Conservation (phyloP, 2,329 filamentous ascomycete genomes). For the Chrysoporthe austroafricana region DNA sequence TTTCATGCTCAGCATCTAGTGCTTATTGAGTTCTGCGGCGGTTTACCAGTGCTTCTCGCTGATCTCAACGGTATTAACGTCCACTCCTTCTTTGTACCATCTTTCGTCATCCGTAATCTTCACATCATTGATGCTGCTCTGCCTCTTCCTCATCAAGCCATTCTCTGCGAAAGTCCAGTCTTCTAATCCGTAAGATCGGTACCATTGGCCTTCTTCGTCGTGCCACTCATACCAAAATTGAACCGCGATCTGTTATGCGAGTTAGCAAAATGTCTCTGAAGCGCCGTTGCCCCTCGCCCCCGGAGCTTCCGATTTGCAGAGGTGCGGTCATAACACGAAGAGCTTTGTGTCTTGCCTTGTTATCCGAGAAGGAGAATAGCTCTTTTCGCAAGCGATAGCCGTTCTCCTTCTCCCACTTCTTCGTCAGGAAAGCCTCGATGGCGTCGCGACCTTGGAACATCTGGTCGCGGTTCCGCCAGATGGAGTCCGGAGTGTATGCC, state of each 20-base stretch:
- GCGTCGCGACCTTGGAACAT: slow-evolving; percentile 72
- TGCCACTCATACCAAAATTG: slow-evolving; percentile 91
- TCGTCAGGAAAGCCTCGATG: slow-evolving; percentile 69
- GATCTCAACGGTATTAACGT: slow-evolving; percentile 70
- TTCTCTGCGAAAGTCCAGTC: slow-evolving; percentile 76
- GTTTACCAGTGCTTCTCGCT: slow-evolving; percentile 67
- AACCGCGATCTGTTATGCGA: slow-evolving; percentile 67
- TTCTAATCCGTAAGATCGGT: slow-evolving; percentile 83
- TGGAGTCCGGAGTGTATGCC: slow-evolving; percentile 74
- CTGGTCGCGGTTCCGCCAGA: slow-evolving; percentile 77
- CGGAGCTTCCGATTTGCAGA: neutral
- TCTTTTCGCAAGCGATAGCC: slow-evolving; percentile 81
- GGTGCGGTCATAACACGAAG: neutral
- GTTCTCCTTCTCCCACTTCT: slow-evolving; percentile 75
- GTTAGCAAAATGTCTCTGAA: neutral
- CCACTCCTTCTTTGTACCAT: slow-evolving; percentile 72
- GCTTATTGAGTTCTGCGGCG: neutral
- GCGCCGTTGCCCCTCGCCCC: neutral
- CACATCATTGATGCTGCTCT: slow-evolving; percentile 78
- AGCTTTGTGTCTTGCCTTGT: slow-evolving; percentile 52
- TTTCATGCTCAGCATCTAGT: neutral
- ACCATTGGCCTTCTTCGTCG: slow-evolving; percentile 75
- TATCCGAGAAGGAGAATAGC: slow-evolving; percentile 74
- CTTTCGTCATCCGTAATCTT: slow-evolving; percentile 63
- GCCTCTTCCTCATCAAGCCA: slow-evolving; percentile 72